Evolutionary conservation across 2,329 filamentous ascomycete genomes (phyloP).

Genomic region (Basipetospora chlamydospora): DNA sequence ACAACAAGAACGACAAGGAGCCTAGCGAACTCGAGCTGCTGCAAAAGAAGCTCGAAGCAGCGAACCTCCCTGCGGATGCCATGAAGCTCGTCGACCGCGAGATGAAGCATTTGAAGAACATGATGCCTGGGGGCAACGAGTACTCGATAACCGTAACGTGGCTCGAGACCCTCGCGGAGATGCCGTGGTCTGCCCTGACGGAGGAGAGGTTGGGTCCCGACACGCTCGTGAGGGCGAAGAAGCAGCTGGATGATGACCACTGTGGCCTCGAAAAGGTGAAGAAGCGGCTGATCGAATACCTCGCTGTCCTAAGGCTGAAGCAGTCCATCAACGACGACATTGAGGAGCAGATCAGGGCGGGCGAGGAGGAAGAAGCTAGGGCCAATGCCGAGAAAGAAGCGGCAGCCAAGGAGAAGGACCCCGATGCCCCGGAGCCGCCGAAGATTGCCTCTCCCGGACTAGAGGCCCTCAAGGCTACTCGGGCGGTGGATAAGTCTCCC

Average conservation of each 20-base stretch:
- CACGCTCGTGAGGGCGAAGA: constrained; percentile 64
- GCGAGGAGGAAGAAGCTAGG: constrained; percentile 36
- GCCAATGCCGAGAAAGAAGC: constrained; percentile 23
- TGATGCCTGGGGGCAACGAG: constrained; percentile 91
- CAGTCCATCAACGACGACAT: constrained; percentile 76
- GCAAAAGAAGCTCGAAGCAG: constrained; percentile 71
- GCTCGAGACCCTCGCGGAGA: constrained; percentile 83
- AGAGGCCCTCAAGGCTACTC: constrained; percentile 63
- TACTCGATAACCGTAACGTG: constrained; percentile 90
- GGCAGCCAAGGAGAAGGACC: constrained; percentile 20
- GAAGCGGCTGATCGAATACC: constrained; percentile 86
- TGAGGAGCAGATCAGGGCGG: constrained; percentile 60
- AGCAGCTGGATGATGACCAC: constrained; percentile 90
- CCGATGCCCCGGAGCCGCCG: constrained; percentile 17
- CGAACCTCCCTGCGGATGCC: constrained; percentile 69
- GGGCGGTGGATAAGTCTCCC: constrained; percentile 86
- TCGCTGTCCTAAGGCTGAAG: constrained; percentile 91
- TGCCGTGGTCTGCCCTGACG: constrained; percentile 78
- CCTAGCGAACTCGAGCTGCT: constrained; percentile 82
- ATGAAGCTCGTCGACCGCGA: constrained; percentile 85
- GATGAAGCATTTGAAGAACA: constrained; percentile 76
- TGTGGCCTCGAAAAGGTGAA: constrained; percentile 96
- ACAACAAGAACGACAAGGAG: constrained; percentile 60
- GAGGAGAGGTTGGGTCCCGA: constrained; percentile 74
- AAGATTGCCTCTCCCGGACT: constrained; percentile 39